Evolutionary conservation across 371 early-diverging fungal species (phyloP), one percentile per base, ranked within the genome.

Genomic region (Mucor irregularis): DNA sequence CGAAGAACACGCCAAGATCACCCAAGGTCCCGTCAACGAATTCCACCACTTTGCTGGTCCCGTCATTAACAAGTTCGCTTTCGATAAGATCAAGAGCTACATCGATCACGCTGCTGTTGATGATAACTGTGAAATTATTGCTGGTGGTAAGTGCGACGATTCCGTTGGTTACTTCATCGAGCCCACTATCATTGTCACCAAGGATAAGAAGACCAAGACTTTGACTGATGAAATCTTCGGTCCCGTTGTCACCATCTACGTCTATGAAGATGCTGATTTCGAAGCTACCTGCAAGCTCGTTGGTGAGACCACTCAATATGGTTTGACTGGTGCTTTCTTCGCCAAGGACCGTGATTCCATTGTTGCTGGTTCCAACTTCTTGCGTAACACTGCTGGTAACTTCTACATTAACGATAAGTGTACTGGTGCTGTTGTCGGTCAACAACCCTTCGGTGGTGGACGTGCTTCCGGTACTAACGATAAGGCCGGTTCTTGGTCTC

Each of bases 321-420:
- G 90, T 25, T 81, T 98, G 58, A 97, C 99, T 7, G 94, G 91
- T 54, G 82, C 92, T 42, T 64, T 83, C 64, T 98, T 98, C 80
- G 94, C 97, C 29, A 74, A 83, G 64, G 95, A 95, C 61, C 89
- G 97, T 57, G 73, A 79, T 46, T 90, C 92, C 8, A 76, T 93
- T 44, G 76, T 91, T 25, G 61, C 68, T 16, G 94, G 89, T 39
- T 76, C 85, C 63, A 87, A 90, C 68, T 70, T 79, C 53, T 84
- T 98, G 54, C 88, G 95, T 49, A 73, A 97, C 74, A 85, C 93
- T 22, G 92, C 95, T 9, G 99, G 99, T 49, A 98, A 98, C 88
- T 97, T 98, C 61, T 98, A 98, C 76, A 89, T 98, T 70, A 98
- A 98, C 71, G 99, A 98, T 80, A 98, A 98, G 78, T 93, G 88